Evolutionary conservation across 352 stramenopile species (phyloP), one percentile per base, ranked within the genome.

Genomic region (Albugo laibachii): DNA sequence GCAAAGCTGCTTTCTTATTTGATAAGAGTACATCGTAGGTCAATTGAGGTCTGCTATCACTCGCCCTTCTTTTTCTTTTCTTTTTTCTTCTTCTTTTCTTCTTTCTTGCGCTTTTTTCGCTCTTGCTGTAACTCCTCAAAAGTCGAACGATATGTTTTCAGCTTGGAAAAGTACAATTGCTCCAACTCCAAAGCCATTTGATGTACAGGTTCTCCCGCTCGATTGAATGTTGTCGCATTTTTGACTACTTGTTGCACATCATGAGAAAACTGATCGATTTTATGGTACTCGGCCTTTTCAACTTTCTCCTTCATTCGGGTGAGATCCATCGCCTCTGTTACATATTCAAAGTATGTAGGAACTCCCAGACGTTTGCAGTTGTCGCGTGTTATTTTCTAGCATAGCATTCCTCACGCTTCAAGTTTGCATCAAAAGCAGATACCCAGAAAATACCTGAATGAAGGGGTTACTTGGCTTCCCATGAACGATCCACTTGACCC

Each of bases 1-100:
- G 24, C 8, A 31, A 31, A 10, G 24, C 24, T 31, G 24, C 24
- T 10, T 31, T 31, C 3, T 31, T 10, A 31, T 3, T 31, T 31
- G 3, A 3, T 3, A 31, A 31, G 24, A 31, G 8, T 8, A 31
- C 8, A 8, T 31, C 3, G 3, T 10, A 31, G 24, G 3, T 31
- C 24, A 31, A 10, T 31, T 31, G 24, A 31, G 3, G 8, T 31
- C 3, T 31, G 24, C 24, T 31, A 31, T 31, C 8, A 31, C 8
- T 31, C 24, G 24, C 24, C 38, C 58, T 91, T 91, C 43, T 86
- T 71, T 48, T 91, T 87, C 55, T 91, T 88, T 59, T 91, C 86
- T 34, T 86, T 67, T 62, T 88, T 91, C 40, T 83, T 69, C 54
- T 91, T 88, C 63, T 91, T 91, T 63, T 88, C 86, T 16, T 86